phyloP scores from a whole-genome alignment of 768 basidiomycete genomes.

The Heimioporus sp. region DNA sequence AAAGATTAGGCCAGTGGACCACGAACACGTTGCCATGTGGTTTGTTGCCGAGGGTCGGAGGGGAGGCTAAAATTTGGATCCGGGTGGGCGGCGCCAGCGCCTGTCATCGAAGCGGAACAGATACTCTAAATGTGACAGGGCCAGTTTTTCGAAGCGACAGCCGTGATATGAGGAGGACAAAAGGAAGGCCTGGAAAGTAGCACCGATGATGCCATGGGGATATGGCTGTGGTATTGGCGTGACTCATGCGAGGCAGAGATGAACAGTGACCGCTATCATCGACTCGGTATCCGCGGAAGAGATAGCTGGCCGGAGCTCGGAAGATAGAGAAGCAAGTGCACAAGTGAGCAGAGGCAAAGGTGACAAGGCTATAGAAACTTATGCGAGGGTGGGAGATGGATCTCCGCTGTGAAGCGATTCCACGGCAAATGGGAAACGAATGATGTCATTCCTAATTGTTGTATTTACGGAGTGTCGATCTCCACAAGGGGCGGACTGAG shows the following conservation, averaged over 20 bases:
- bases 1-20: not conserved
- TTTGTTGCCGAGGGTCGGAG: not conserved
- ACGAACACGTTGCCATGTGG: not conserved
- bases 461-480: conserved; percentile 1
- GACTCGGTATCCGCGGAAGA: not conserved
- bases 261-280: no score
- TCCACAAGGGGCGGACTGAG: not conserved
- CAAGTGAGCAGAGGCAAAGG: no score
- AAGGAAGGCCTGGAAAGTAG: no score
- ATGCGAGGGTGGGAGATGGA: no score
- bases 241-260: no score
- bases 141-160: no score
- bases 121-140: not conserved
- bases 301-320: not conserved
- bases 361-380: no score
- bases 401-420: not conserved
- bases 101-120: not conserved
- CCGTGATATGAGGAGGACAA: no score
- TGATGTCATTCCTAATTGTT: conserved; percentile 4
- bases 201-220: no score
- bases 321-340: not conserved
- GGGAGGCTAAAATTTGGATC: not conserved
- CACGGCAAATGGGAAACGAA: not conserved
- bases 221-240: no score
- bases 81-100: not conserved